Evolutionary conservation across 2,329 filamentous ascomycete genomes (phyloP), one percentile per base, ranked within the genome.

Genomic region (Xylaria polymorpha): DNA sequence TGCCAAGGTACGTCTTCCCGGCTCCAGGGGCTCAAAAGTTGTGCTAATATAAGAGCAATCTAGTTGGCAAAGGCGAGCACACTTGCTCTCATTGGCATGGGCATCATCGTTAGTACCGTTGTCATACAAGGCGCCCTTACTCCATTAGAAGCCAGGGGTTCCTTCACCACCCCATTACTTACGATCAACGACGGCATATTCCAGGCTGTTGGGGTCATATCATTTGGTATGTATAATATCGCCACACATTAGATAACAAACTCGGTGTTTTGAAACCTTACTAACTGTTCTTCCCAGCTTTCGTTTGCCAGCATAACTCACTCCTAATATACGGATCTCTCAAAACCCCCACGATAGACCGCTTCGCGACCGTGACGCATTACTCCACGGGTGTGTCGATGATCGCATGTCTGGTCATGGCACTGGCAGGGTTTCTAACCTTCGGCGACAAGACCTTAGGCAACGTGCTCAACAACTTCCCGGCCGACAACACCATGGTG

Each of bases 381-480:
- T 97, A 93, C 82, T 97, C 93, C 44, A 98, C 96, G 0, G 88
- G 86, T 72, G 90, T 98, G 57, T 98, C 94, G 50, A 93, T 98
- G 86, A 74, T 94, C n/a, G 94, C 95, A 64, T 99, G 96, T 78
- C 86, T 99, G 62, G 82, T 91, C 68, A 93, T 99, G 90, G 96
- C 94, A 0, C 85, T 98, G 8, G 89, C 91, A 2, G 96, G 96
- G 29, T 98, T 97, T 82, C 86, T 99, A 51, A 94, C 92, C 20
- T 99, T 99, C 77, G 95, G 96, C 71, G 93, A 95, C 81, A 89
- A 91, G 76, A 99, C 96, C 4, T 85, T 94, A 74, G 96, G 96
- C 78, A 99, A 99, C 80, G 94, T 99, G 61, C 90, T 99, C 76
- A 99, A 99, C 85, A 99, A 99, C 83, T 98, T 99, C 78, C 92